phyloP scores from a whole-genome alignment of 768 basidiomycete species.

The Daedaleopsis sinensis region DNA sequence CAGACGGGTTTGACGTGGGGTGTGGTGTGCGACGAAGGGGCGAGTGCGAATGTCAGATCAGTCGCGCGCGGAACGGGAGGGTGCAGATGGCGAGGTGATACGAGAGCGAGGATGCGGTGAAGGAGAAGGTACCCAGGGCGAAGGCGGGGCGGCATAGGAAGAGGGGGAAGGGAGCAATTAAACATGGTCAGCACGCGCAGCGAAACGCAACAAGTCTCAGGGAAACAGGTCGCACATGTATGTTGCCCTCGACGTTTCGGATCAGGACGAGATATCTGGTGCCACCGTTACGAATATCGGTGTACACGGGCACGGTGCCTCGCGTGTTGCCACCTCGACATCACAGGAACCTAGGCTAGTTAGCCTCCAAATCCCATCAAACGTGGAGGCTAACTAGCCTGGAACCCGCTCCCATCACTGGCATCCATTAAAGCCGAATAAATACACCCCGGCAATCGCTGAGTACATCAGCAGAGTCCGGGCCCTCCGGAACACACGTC shows the following conservation, averaged over 20 bases:
- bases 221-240: conserved; percentile 45
- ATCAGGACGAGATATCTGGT: conserved; percentile 60
- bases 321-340: conserved; percentile 35
- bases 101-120: neutral
- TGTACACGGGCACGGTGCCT: conserved; percentile 75
- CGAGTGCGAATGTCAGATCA: neutral
- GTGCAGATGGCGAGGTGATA: neutral
- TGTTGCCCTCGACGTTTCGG: conserved; percentile 69
- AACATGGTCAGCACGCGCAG: conserved; percentile 4
- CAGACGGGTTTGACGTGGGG: conserved; percentile 1
- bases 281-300: conserved; percentile 69
- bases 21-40: too few relatives aligned
- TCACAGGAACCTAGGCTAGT: too few relatives aligned
- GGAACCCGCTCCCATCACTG: too few relatives aligned
- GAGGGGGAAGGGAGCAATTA: neutral
- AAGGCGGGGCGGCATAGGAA: conserved; percentile 13
- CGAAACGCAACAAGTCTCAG: conserved; percentile 5
- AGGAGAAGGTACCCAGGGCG: conserved; percentile 5
- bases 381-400: too few relatives aligned
- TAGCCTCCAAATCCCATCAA: too few relatives aligned
- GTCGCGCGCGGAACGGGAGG: neutral
- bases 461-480: too few relatives aligned
- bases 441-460: too few relatives aligned
- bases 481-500: too few relatives aligned
- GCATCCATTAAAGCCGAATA: too few relatives aligned